Percentiles rank a stretch among this genome's conserved stretches.
Conservation (phyloP, 208 protist species). For the Crithidia bombi region DNA sequence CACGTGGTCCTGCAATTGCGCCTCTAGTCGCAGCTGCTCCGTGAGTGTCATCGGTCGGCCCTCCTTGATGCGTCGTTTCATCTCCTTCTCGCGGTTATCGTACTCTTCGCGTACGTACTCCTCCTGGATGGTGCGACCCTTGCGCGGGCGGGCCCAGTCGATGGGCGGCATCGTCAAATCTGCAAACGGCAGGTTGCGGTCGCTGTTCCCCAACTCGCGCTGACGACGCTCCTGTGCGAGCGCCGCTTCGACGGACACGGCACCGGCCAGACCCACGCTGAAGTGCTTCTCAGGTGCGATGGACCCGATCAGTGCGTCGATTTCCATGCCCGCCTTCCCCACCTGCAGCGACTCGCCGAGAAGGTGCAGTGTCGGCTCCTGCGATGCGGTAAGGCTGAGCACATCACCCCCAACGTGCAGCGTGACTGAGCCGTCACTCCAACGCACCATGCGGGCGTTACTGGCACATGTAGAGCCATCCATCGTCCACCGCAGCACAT, state of each 20-base stretch:
- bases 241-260: conserved; percentile 72
- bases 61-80: conserved; percentile 68
- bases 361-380: conserved; percentile 61
- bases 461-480: conserved; percentile 31
- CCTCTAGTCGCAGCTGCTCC: conserved; percentile 83
- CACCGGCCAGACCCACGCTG: conserved; percentile 60
- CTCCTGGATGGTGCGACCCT: conserved; percentile 54
- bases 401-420: conserved; percentile 84
- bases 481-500: conserved; percentile 77
- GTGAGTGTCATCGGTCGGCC: conserved; percentile 80
- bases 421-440: conserved; percentile 83
- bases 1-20: conserved; percentile 66
- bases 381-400: conserved; percentile 54
- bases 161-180: conserved; percentile 57
- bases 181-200: conserved; percentile 59
- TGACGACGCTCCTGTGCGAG: conserved; percentile 65
- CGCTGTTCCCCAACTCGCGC: conserved; percentile 39
- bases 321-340: conserved; percentile 45
- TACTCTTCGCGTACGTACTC: conserved; percentile 85
- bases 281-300: conserved; percentile 60
- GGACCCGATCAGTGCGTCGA: conserved; percentile 61
- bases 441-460: conserved; percentile 83
- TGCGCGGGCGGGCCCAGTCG: conserved; percentile 67
- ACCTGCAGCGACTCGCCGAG: conserved; percentile 50
- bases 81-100: conserved; percentile 66